Evolutionary conservation across 108 stramenopile genomes (phyloP).

Genomic region (Nannochloropsis oceanica): DNA sequence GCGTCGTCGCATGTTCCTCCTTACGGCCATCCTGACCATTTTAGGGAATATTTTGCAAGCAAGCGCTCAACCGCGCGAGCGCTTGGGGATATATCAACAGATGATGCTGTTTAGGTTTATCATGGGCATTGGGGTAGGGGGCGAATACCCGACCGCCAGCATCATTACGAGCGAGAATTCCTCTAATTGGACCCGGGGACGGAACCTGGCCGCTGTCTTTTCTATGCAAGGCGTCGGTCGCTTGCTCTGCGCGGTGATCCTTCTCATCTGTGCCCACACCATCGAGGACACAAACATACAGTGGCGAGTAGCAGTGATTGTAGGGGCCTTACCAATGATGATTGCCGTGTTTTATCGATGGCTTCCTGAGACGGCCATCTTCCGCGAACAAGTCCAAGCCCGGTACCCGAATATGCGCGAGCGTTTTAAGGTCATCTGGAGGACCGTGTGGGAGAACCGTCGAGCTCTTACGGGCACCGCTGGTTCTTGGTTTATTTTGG

Average conservation of each 20-base stretch:
- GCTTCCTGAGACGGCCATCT: not conserved
- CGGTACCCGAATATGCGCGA: not conserved
- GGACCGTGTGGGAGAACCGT: not conserved
- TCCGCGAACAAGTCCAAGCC: not conserved
- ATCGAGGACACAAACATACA: not conserved
- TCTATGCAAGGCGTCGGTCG: constrained; percentile 44
- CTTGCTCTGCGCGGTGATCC: not conserved
- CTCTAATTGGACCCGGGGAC: constrained; percentile 3
- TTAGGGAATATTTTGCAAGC: not conserved
- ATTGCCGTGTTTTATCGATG: constrained; percentile 2
- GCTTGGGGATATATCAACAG: constrained; percentile 13
- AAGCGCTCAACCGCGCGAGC: not conserved
- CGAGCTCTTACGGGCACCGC: constrained; percentile 38
- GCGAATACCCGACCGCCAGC: constrained; percentile 46
- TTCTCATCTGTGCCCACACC: not conserved
- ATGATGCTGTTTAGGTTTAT: constrained; percentile 30
- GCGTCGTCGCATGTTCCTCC: not conserved
- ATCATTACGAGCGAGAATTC: constrained; percentile 16
- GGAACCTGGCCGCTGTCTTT: constrained; percentile 34
- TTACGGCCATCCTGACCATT: not conserved
- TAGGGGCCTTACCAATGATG: not conserved
- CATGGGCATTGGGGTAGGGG: constrained; percentile 43
- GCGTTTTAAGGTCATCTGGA: not conserved
- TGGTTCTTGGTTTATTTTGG: constrained; percentile 45
- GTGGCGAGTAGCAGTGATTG: constrained; percentile 7